Evolutionary conservation across 371 early-diverging fungal species (phyloP).

Genomic region (Cladochytrium tenue): DNA sequence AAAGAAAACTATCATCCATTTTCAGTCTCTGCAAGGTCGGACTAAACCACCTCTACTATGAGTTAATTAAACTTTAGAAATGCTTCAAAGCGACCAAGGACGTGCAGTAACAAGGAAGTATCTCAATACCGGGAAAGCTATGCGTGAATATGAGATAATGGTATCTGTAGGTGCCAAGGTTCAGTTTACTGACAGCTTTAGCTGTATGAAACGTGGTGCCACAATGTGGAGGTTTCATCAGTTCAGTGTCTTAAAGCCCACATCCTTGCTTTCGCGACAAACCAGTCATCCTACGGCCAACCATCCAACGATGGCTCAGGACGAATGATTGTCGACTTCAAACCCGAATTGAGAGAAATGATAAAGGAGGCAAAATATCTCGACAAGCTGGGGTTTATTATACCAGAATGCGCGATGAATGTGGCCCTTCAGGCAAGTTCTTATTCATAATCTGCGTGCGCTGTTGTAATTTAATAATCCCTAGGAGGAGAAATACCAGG

Average conservation of each 20-base stretch:
- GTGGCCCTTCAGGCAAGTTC: conserved; percentile 53
- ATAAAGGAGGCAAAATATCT: conserved; percentile 65
- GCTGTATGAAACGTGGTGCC: conserved; percentile 57
- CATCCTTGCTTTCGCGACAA: conserved; percentile 40
- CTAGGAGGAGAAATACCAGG: conserved; percentile 61
- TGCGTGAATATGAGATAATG: conserved; percentile 58
- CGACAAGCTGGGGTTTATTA: conserved; percentile 53
- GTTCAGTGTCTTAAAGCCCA: conserved; percentile 52
- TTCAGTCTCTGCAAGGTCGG: conserved; percentile 58
- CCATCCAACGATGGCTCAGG: conserved; percentile 19
- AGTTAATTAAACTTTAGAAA: conserved; percentile 35
- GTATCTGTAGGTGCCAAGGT: conserved; percentile 19
- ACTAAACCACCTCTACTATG: not conserved
- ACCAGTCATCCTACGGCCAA: not conserved
- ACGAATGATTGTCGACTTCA: conserved; percentile 50
- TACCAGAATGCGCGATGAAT: conserved; percentile 61
- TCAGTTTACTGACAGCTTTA: conserved; percentile 4
- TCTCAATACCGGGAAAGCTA: conserved; percentile 54
- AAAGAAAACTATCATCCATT: conserved; percentile 61
- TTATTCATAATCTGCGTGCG: not conserved
- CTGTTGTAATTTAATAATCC: not conserved
- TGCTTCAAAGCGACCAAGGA: conserved; percentile 59
- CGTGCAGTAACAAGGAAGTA: conserved; percentile 58
- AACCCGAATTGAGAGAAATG: conserved; percentile 53
- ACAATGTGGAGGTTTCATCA: conserved; percentile 52